Conservation (phyloP, 352 stramenopile genomes). For the Pythium periplocum region DNA sequence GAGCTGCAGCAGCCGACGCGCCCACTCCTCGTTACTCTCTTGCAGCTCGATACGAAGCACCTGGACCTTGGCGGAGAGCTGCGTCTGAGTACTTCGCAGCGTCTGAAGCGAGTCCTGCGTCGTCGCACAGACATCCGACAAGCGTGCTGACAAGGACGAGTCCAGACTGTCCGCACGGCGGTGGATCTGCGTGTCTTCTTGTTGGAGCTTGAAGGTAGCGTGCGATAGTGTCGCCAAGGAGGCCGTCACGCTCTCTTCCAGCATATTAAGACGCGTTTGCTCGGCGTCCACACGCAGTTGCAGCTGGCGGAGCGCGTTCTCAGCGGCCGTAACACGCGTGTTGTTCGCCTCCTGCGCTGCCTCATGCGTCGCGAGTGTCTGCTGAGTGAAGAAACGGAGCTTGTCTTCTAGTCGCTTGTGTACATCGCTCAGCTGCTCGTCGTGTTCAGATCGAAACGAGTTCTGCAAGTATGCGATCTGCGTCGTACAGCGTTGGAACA, state of each 20-base stretch:
- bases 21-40: constrained; percentile 20
- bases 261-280: constrained; percentile 3
- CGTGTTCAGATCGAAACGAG: constrained; percentile 17
- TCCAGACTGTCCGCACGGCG: constrained; percentile 28
- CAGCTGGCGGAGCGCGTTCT: constrained; percentile 18
- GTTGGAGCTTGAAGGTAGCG: constrained; percentile 1
- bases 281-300: constrained; percentile 21
- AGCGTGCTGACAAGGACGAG: constrained; percentile 14
- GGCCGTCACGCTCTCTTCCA: too few species aligned
- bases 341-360: constrained; percentile 21
- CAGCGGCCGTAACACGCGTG: constrained; percentile 9
- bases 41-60: constrained; percentile 37
- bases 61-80: constrained; percentile 38
- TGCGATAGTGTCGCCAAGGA: too few species aligned
- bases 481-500: constrained; percentile 26
- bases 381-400: constrained; percentile 22
- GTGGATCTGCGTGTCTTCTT: constrained; percentile 15
- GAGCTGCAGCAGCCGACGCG: constrained; percentile 28
- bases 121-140: constrained; percentile 14
- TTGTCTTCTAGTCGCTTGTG: constrained; percentile 28
- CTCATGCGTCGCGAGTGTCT: constrained; percentile 19
- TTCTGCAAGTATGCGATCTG: constrained; percentile 32
- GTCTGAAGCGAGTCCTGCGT: constrained; percentile 20
- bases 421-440: constrained; percentile 22
- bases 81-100: constrained; percentile 21